Evolutionary conservation across 345 rosid species (phyloP).

Genomic region (Aquilaria yunnanensis): DNA sequence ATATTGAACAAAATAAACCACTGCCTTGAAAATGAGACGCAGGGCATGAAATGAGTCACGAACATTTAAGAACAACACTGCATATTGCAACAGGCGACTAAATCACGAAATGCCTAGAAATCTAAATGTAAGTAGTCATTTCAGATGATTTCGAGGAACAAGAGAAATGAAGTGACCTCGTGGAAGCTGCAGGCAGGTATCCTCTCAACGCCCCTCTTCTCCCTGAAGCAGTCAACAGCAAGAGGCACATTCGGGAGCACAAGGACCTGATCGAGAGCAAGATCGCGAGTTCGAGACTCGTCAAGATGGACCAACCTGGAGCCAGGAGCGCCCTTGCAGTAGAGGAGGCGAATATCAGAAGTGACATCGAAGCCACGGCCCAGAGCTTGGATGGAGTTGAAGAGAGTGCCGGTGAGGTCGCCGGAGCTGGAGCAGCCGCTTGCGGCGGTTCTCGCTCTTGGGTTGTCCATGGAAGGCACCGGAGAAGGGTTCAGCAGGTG

Average conservation of each 20-base stretch:
- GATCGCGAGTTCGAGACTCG: constrained; percentile 57
- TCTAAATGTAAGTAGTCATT: constrained; percentile 2
- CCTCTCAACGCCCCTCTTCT: constrained; percentile 34
- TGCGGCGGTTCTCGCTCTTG: constrained; percentile 12
- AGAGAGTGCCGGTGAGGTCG: constrained; percentile 68
- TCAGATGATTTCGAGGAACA: neutral
- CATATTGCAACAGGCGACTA: too few species aligned
- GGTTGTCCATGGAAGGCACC: constrained; percentile 27
- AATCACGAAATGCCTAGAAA: constrained; percentile 1
- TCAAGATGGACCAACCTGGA: constrained; percentile 72
- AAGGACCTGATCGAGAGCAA: constrained; percentile 42
- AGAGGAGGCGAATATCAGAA: constrained; percentile 86
- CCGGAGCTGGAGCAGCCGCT: constrained; percentile 28
- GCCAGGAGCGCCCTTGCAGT: constrained; percentile 92
- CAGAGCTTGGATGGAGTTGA: constrained; percentile 84
- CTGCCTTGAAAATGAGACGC: too few species aligned
- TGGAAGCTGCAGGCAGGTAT: constrained; percentile 65
- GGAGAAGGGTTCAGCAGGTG: neutral
- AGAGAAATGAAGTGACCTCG: constrained; percentile 36
- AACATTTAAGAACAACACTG: too few species aligned
- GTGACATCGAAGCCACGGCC: constrained; percentile 96
- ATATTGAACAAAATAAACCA: too few species aligned
- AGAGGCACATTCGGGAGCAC: constrained; percentile 49
- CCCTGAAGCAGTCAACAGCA: constrained; percentile 58
- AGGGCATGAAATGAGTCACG: too few species aligned